phyloP scores from a whole-genome alignment of 2,329 filamentous ascomycete genomes.

The Rugonectria rugulosa region DNA sequence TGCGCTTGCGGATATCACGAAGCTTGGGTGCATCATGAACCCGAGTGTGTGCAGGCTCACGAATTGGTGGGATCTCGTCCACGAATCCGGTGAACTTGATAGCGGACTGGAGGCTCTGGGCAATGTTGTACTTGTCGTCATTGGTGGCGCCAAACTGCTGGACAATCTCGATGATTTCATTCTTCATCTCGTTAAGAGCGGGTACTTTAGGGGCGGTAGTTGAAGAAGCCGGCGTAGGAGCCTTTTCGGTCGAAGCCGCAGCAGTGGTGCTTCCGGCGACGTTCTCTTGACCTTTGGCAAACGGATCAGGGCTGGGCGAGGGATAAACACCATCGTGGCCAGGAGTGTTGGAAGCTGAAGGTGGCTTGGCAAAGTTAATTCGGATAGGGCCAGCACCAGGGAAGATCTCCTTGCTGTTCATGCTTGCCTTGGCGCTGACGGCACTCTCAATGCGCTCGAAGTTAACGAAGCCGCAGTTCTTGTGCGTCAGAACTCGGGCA shows the following conservation, averaged over 20 bases:
- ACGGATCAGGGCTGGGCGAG: conserved; percentile 90
- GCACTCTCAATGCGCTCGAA: conserved; percentile 93
- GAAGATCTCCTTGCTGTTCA: conserved; percentile 98
- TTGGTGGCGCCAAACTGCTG: conserved; percentile 85
- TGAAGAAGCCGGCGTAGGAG: conserved; percentile 41
- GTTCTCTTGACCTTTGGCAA: conserved; percentile 64
- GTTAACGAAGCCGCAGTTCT: conserved; percentile 99
- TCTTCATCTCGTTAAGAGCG: conserved; percentile 77
- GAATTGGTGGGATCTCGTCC: conserved; percentile 87
- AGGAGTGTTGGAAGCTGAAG: conserved; percentile 87
- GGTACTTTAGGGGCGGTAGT: conserved; percentile 70
- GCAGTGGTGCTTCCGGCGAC: conserved; percentile 39
- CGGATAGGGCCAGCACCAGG: conserved; percentile 92
- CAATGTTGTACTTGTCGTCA: conserved; percentile 78
- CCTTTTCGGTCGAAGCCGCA: conserved; percentile 46
- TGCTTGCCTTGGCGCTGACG: conserved; percentile 82
- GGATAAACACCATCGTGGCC: conserved; percentile 87
- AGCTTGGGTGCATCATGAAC: conserved; percentile 94
- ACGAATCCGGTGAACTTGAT: conserved; percentile 76
- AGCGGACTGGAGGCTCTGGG: conserved; percentile 75
- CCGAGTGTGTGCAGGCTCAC: conserved; percentile 86
- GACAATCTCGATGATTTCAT: conserved; percentile 86
- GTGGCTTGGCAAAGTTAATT: conserved; percentile 97
- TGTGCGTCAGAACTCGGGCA: conserved; percentile 92
- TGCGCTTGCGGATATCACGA: conserved; percentile 94